phyloP scores from a whole-genome alignment of 2,329 filamentous ascomycete genomes.

The Claviceps paspali region DNA sequence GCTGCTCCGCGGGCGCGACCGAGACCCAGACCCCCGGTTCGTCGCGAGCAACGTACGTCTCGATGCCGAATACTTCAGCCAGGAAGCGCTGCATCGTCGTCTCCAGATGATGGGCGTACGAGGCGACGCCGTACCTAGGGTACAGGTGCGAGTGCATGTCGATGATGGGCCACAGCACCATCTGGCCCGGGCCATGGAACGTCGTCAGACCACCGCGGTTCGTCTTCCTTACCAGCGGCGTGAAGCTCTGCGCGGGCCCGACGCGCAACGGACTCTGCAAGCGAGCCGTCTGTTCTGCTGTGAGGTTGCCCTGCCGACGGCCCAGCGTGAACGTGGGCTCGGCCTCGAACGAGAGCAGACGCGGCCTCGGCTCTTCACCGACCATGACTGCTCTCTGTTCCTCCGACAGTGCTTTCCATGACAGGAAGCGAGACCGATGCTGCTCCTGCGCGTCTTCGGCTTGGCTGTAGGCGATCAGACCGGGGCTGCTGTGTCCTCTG shows the following conservation, averaged over 20 bases:
- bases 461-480: conserved; percentile 16
- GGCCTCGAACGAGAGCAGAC: conserved; percentile 70
- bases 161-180: conserved; percentile 85
- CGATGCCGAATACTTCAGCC: conserved; percentile 37
- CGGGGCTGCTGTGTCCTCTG: conserved; percentile 7
- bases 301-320: conserved; percentile 52
- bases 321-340: conserved; percentile 80
- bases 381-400: conserved; percentile 9
- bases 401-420: conserved; percentile 17
- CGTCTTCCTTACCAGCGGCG: conserved; percentile 51
- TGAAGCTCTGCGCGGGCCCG: conserved; percentile 14
- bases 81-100: conserved; percentile 56
- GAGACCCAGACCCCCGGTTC: conserved; percentile 76
- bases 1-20: conserved; percentile 11
- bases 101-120: conserved; percentile 69
- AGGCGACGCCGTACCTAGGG: conserved; percentile 48
- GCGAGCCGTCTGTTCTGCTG: conserved; percentile 26
- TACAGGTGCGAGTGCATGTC: conserved; percentile 51
- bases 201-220: conserved; percentile 83
- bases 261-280: conserved; percentile 27
- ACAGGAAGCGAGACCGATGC: conserved; percentile 18
- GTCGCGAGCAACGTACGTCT: conserved; percentile 43
- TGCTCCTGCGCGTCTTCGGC: conserved; percentile 19
- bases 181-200: conserved; percentile 87
- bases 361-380: conserved; percentile 32